A percentile compares a stretch with the other conserved stretches of the same genome.
These are phyloP conservation scores for Thielaviopsis cerberus DNA, from an alignment of 2,329 filamentous ascomycete species.

Conservation along the genomic window DNA sequence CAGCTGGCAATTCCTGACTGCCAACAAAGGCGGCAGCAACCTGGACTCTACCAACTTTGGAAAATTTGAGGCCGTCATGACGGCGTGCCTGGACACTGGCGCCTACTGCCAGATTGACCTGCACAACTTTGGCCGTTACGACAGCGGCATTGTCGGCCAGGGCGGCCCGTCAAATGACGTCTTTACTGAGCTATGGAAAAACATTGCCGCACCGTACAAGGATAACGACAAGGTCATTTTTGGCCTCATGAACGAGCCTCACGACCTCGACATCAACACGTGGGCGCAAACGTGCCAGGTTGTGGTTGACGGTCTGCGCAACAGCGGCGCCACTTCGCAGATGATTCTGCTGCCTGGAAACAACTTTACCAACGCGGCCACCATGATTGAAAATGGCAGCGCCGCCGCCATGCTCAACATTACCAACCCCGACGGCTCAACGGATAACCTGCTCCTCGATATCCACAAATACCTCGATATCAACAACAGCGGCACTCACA, in stretches of 20 bases:
- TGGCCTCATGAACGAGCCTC: constrained; percentile 53
- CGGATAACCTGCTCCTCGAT: constrained; percentile 36
- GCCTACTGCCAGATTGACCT: constrained; percentile 41
- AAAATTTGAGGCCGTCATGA: constrained; percentile 36
- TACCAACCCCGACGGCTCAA: constrained; percentile 40
- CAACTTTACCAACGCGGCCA: constrained; percentile 34
- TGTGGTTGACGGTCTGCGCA: constrained; percentile 45
- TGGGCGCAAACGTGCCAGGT: constrained; percentile 45
- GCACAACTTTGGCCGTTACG: constrained; percentile 42
- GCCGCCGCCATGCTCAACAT: constrained; percentile 33
- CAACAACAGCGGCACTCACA: constrained; percentile 35
- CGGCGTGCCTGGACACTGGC: constrained; percentile 36
- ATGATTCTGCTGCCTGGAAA: constrained; percentile 47
- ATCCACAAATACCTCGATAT: constrained; percentile 43
- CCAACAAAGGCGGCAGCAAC: constrained; percentile 29
- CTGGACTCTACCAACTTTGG: constrained; percentile 30
- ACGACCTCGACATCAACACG: constrained; percentile 34
- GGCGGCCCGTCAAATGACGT: constrained; percentile 41
- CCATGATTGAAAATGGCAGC: constrained; percentile 29
- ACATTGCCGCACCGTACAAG: constrained; percentile 40
- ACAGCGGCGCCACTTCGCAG: constrained; percentile 42
- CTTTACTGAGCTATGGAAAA: constrained; percentile 39
- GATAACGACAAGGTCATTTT: constrained; percentile 36
- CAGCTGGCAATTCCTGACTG: constrained; percentile 40
- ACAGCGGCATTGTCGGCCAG: constrained; percentile 45